A percentile compares a stretch with the other conserved stretches of the same genome.
phyloP scores from a whole-genome alignment of 2,329 filamentous ascomycete species.

The Zasmidium citrigriseum region DNA sequence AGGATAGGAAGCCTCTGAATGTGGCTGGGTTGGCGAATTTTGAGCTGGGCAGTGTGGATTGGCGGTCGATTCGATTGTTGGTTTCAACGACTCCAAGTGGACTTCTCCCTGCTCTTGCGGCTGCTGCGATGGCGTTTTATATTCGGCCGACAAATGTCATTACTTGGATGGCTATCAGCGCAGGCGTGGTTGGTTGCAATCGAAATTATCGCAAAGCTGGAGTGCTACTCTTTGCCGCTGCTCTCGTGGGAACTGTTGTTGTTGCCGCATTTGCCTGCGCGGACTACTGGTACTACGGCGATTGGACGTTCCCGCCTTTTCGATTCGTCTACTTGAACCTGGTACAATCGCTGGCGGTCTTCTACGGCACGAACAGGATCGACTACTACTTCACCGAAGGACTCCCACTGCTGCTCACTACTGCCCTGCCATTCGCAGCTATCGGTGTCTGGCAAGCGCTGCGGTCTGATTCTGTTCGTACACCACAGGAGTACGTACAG shows the following conservation, averaged over 20 bases:
- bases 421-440: conserved; percentile 74
- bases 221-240: conserved; percentile 50
- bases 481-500: conserved; percentile 4
- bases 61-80: background rate
- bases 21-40: background rate
- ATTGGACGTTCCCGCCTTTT: conserved; percentile 86
- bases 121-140: conserved; percentile 80
- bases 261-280: conserved; percentile 61
- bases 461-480: background rate
- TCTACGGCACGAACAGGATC: conserved; percentile 87
- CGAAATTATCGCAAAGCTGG: conserved; percentile 31
- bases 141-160: conserved; percentile 87
- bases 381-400: conserved; percentile 95
- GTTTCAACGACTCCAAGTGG: background rate
- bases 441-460: conserved; percentile 59
- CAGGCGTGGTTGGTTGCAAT: conserved; percentile 53
- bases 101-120: conserved; percentile 50
- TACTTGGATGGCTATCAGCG: conserved; percentile 73
- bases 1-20: background rate
- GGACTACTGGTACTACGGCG: conserved; percentile 66
- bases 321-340: conserved; percentile 92
- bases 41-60: background rate
- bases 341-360: conserved; percentile 80
- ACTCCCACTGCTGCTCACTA: conserved; percentile 81
- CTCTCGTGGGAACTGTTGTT: conserved; percentile 70